Percentiles rank a stretch among this genome's conserved stretches.
Evolutionary conservation across 345 rosid genomes (phyloP).

Genomic region (Cochlearia excelsa): DNA sequence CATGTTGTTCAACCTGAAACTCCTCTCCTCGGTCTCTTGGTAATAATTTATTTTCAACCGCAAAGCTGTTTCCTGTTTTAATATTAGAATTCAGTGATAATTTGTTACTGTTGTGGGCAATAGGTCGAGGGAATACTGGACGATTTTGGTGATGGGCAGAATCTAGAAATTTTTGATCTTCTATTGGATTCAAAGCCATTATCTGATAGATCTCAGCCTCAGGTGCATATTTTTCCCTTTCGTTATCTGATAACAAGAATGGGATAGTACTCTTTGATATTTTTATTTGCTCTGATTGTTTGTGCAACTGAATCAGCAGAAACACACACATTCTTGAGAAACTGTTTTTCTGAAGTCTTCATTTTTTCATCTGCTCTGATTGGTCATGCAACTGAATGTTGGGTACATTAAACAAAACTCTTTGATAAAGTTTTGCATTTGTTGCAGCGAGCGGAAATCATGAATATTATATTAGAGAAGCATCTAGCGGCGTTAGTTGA

Average conservation of each 20-base stretch:
- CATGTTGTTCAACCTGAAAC: conserved; percentile 74
- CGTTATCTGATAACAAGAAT: too few relatives aligned
- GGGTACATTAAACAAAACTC: too few relatives aligned
- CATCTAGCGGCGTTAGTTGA: conserved; percentile 85
- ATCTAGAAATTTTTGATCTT: conserved; percentile 93
- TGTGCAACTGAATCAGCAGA: too few relatives aligned
- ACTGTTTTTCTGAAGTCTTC: too few relatives aligned
- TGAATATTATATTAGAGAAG: conserved; percentile 92
- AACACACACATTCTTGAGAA: too few relatives aligned
- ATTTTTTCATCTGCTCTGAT: too few relatives aligned
- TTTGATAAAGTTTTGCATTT: conserved; percentile 15
- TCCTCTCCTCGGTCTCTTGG: conserved; percentile 86
- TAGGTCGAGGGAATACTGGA: conserved; percentile 97
- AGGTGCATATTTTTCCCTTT: background rate
- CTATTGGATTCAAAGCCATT: conserved; percentile 83
- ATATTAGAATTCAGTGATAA: too few relatives aligned
- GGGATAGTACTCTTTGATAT: conserved; percentile 1
- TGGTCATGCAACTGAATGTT: too few relatives aligned
- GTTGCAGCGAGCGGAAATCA: conserved; percentile 73
- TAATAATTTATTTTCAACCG: conserved; percentile 34
- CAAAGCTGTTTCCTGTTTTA: conserved; percentile 3
- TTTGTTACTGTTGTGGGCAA: conserved; percentile 12
- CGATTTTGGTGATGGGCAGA: conserved; percentile 88
- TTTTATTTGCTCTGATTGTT: too few relatives aligned
- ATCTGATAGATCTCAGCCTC: conserved; percentile 66